Evolutionary conservation across 2,329 filamentous ascomycete species (phyloP).

Genomic region (Epicoccum nigrum): DNA sequence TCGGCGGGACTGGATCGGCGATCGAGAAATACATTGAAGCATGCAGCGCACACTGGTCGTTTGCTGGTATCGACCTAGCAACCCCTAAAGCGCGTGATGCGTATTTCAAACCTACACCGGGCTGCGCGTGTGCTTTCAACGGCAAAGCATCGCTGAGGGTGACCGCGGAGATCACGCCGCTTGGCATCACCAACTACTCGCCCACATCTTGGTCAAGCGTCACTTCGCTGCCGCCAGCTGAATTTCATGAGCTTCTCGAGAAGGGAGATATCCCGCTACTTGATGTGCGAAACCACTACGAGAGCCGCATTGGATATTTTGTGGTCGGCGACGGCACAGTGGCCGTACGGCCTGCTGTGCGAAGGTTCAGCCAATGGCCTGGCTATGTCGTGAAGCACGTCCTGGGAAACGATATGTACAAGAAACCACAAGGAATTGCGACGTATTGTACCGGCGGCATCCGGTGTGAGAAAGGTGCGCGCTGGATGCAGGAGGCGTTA

Average conservation of each 20-base stretch:
- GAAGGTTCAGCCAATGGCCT: slow-evolving; percentile 35
- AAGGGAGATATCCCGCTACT: slow-evolving; percentile 24
- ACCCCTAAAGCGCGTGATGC: slow-evolving; percentile 9
- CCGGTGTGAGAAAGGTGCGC: slow-evolving; percentile 33
- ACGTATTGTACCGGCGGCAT: slow-evolving; percentile 36
- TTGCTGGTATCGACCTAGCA: slow-evolving; percentile 21
- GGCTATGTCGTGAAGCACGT: slow-evolving; percentile 28
- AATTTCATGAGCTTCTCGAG: slow-evolving; percentile 27
- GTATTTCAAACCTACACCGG: slow-evolving; percentile 32
- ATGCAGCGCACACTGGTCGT: slow-evolving; percentile 30
- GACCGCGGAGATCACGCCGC: slow-evolving; percentile 31
- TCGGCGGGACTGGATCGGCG: slow-evolving; percentile 22
- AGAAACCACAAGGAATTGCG: slow-evolving; percentile 21
- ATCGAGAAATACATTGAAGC: slow-evolving; percentile 21
- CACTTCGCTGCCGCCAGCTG: slow-evolving; percentile 22
- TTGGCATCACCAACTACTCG: slow-evolving; percentile 31
- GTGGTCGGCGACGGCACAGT: slow-evolving; percentile 22
- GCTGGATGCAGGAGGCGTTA: slow-evolving; percentile 33
- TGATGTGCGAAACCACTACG: slow-evolving; percentile 36
- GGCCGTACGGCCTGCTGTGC: slow-evolving; percentile 25
- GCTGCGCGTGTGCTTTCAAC: slow-evolving; percentile 30
- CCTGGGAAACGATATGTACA: slow-evolving; percentile 16
- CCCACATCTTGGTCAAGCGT: slow-evolving; percentile 28
- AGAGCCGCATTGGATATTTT: slow-evolving; percentile 35
- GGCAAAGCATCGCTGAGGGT: slow-evolving; percentile 21